phyloP scores from a whole-genome alignment of 352 stramenopile species.

The Aphanomyces astaci region DNA sequence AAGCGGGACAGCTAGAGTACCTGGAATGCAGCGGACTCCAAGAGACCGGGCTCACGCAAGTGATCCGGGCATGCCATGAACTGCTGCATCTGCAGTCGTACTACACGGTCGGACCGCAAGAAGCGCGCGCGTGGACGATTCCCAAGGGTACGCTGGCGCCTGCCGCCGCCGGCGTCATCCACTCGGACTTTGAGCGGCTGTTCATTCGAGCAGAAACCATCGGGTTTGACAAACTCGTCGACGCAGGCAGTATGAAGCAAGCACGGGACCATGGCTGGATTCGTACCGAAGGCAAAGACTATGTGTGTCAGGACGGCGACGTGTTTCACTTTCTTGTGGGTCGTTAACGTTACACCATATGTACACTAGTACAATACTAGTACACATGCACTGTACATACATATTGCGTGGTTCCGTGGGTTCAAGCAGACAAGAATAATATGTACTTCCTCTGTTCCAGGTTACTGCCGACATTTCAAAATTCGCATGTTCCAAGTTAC shows the following conservation, averaged over 20 bases:
- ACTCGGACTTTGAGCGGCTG: conserved; percentile 82
- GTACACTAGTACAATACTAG: too few species aligned
- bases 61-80: conserved; percentile 88
- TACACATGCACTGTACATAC: too few species aligned
- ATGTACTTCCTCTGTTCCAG: too few species aligned
- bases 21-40: conserved; percentile 73
- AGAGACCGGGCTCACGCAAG: conserved; percentile 70
- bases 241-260: conserved; percentile 87
- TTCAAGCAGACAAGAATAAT: too few species aligned
- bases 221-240: conserved; percentile 92
- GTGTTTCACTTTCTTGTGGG: conserved; percentile 95
- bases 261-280: conserved; percentile 92
- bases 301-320: conserved; percentile 96
- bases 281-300: conserved; percentile 96
- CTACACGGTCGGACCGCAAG: conserved; percentile 90
- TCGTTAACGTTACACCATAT: conserved; percentile 42
- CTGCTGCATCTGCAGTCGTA: conserved; percentile 95
- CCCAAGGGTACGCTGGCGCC: conserved; percentile 62
- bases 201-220: conserved; percentile 92
- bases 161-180: conserved; percentile 68
- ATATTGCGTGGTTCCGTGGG: too few species aligned
- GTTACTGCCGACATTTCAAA: too few species aligned
- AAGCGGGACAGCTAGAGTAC: conserved; percentile 92
- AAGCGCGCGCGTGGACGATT: conserved; percentile 79
- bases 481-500: too few species aligned